Base-by-base conservation (phyloP, 305 asterid species). In the Fraxinus velutina region DNA sequence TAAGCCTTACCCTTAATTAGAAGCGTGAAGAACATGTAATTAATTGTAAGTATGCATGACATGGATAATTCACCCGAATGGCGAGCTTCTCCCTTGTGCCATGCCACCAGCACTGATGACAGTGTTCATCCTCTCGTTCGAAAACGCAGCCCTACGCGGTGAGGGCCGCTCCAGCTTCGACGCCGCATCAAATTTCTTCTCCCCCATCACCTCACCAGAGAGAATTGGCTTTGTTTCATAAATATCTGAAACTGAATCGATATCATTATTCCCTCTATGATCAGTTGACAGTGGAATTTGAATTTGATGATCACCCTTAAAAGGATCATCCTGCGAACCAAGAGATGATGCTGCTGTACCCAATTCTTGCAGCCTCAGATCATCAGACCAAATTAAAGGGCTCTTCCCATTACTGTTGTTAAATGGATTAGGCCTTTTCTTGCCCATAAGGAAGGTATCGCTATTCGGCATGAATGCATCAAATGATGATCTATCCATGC, bases 311-410 rank as follows among this genome's bases (percentile, higher is more conserved):
- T 84, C 57, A 13, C 57, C 57, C 57, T 47, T 47, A 47, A 47
- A 47, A 47, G 19, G 57, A 47, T 47, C 79, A 5, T 83, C 77
- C 9, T 84, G 84, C 32, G 89, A 73, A 19, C 86, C 97, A 30
- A 88, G 86, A 78, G 90, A 85, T 0, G 90, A 62, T 3, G 86
- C 33, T 0, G 90, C 83, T 3, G 83, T 75, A 44, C 95, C 97
- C 27, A 88, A 86, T 21, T 94, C 97, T 47, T 93, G 94, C 44
- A 92, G 81, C 84, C 95, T 87, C 55, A 91, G 86, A 86, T 93
- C 97, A 13, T 93, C 95, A n/a, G 97, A 87, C 97, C 95, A 96
- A 33, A 92, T 86, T 73, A 91, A 82, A 0, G 97, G 94, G 85
- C 89, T 90, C 78, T 91, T 92, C 2, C 97, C 92, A 1, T 52